Percentiles rank a stretch among this genome's conserved stretches.
These are phyloP conservation scores for Rhododendron vialii DNA, from an alignment of 148 eudicot species.

Conservation along the genomic window DNA sequence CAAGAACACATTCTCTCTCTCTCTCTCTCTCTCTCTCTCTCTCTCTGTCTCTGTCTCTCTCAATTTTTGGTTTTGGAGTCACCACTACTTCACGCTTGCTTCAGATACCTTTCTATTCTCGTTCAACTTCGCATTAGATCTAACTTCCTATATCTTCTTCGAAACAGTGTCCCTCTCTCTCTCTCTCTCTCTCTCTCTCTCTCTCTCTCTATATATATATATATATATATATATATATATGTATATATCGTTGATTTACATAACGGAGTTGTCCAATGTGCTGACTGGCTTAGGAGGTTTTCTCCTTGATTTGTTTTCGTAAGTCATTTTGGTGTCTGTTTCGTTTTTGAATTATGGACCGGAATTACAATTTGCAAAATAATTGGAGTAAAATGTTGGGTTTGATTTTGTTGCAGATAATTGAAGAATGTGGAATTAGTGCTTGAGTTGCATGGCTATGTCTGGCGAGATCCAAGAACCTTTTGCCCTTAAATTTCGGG, in stretches of 20 bases:
- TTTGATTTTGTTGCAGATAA: constrained; percentile 2
- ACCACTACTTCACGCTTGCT: constrained; percentile 19
- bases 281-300: not conserved
- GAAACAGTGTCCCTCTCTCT: not conserved
- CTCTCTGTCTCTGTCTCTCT: not conserved
- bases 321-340: not conserved
- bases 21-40: not conserved
- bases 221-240: not conserved
- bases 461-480: constrained; percentile 55
- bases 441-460: constrained; percentile 26
- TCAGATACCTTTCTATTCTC: constrained; percentile 8
- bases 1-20: not conserved
- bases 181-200: not conserved
- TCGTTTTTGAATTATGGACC: not conserved
- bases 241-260: not conserved
- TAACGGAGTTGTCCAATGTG: not conserved
- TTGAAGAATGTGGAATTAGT: constrained; percentile 8
- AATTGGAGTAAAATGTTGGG: not conserved
- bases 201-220: too few species aligned
- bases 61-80: constrained; percentile 1
- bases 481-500: constrained; percentile 42
- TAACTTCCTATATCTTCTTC: not conserved
- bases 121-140: not conserved
- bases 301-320: not conserved
- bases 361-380: not conserved